Conservation (phyloP, 768 basidiomycete genomes). For the Hericium rajendrae region DNA sequence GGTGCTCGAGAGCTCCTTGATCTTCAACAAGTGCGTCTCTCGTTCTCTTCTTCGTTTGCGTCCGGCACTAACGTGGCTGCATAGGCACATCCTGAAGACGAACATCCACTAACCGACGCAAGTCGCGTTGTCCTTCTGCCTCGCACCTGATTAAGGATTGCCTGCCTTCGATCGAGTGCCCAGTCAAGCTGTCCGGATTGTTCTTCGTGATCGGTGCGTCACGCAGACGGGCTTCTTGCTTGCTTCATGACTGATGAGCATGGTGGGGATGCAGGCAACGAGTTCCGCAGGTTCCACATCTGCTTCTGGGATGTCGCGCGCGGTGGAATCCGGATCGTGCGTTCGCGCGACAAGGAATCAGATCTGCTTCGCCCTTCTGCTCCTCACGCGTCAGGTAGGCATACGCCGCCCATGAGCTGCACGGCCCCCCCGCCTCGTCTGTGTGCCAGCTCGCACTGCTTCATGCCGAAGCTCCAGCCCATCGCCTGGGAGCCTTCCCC, state of each 20-base stretch:
- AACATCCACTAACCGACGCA: conserved; percentile 99
- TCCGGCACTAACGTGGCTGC: background rate
- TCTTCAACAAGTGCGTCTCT: conserved; percentile 81
- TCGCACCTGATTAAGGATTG: conserved; percentile 88
- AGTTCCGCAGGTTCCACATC: conserved; percentile 90
- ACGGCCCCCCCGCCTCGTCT: no score
- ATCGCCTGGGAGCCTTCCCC: no score
- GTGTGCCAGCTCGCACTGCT: no score
- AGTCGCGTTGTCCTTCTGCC: conserved; percentile 92
- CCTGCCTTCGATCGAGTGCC: conserved; percentile 91
- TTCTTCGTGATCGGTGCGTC: conserved; percentile 79
- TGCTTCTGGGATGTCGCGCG: conserved; percentile 97
- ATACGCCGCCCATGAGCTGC: no score
- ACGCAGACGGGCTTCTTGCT: conserved; percentile 14
- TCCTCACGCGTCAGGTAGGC: conserved; percentile 3
- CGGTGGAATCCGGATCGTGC: conserved; percentile 92
- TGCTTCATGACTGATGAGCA: background rate
- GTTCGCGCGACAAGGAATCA: conserved; percentile 90
- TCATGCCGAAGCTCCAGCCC: no score
- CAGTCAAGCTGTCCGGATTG: conserved; percentile 87
- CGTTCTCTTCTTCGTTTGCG: background rate
- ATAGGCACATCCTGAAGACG: conserved; percentile 83
- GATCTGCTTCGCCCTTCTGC: background rate
- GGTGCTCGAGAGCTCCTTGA: conserved; percentile 86
- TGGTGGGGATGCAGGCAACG: conserved; percentile 41